A percentile compares a stretch with the other conserved stretches of the same genome.
phyloP scores from a whole-genome alignment of 306 rosid species.

The Medicago truncatula region MtrunA17r5.0-ANR NC_053044.1:44351501-44352000 shows the following conservation, averaged over 20 bases:
- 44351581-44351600: constrained; percentile 81
- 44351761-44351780: constrained; percentile 81
- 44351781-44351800: constrained; percentile 98
- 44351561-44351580: constrained; percentile 91
- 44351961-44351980: constrained; percentile 87
- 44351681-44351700: constrained; percentile 74
- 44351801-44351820: constrained; percentile 86
- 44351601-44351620: constrained; percentile 98
- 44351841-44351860: background rate
- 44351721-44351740: constrained; percentile 93
- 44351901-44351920: constrained; percentile 57
- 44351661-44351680: constrained; percentile 69
- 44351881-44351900: background rate
- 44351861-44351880: background rate
- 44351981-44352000: constrained; percentile 96
- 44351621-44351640: constrained; percentile 83
- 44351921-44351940: constrained; percentile 91
- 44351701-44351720: constrained; percentile 86
- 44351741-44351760: constrained; percentile 76
- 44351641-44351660: constrained; percentile 87
- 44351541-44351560: constrained; percentile 94
- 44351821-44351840: constrained; percentile 63
- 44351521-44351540: constrained; percentile 83
- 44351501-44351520: constrained; percentile 83
- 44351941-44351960: constrained; percentile 85